Evolutionary conservation across 2,329 filamentous ascomycete species (phyloP).

Genomic region (Chaetomiaceae sp.): DNA sequence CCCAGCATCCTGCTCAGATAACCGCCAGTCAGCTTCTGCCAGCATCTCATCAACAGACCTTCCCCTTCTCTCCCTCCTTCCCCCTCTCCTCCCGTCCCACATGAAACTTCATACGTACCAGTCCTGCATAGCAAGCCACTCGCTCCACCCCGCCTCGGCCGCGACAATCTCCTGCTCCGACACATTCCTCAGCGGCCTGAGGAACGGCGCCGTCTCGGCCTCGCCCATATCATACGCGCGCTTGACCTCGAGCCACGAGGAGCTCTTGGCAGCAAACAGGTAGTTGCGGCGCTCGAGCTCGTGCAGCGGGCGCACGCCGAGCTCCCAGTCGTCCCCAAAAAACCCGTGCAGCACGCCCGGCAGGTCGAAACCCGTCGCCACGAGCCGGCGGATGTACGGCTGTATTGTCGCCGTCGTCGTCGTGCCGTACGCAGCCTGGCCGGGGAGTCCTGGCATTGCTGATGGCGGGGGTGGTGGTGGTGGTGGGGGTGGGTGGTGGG

Average conservation of each 20-base stretch:
- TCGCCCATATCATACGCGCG: constrained; percentile 81
- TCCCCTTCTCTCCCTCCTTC: not conserved
- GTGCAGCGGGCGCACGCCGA: constrained; percentile 74
- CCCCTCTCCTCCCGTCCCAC: too few species aligned
- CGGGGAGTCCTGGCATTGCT: too few species aligned
- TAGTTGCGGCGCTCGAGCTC: constrained; percentile 91
- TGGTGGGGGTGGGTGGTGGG: too few species aligned
- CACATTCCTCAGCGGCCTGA: constrained; percentile 73
- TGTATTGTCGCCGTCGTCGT: too few species aligned
- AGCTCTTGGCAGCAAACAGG: constrained; percentile 89
- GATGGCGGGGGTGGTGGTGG: too few species aligned
- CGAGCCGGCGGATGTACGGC: too few species aligned
- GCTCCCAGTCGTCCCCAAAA: constrained; percentile 88
- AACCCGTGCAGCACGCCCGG: constrained; percentile 85
- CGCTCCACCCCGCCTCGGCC: constrained; percentile 83
- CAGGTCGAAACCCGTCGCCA: constrained; percentile 84
- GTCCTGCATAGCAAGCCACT: constrained; percentile 95
- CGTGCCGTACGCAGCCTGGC: too few species aligned
- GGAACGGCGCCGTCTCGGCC: constrained; percentile 78
- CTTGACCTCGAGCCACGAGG: constrained; percentile 84
- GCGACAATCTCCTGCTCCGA: constrained; percentile 72
- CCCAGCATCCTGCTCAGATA: constrained; percentile 65
- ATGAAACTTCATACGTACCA: constrained; percentile 45
- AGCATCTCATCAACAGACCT: not conserved
- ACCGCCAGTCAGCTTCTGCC: too few species aligned